Base-by-base conservation (phyloP, 768 basidiomycete genomes). In the Pisolithus albus region DNA sequence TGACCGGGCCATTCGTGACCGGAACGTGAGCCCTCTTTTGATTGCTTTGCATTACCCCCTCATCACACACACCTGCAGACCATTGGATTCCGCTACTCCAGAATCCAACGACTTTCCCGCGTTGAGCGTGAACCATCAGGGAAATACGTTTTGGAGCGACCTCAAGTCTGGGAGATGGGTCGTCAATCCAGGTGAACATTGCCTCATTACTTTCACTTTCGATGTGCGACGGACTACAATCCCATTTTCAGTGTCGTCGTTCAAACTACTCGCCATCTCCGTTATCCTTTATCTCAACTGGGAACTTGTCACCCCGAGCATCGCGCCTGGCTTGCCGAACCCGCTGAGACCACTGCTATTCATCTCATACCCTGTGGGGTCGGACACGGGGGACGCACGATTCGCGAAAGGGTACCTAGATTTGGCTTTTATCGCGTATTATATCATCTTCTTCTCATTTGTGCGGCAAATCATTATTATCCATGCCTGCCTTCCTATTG, bases 371-470 rank as follows among this genome's bases (percentile, higher is more conserved):
- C 77, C 59, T n/a, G 52, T 88, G 28, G 70, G 80, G 9, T 68
- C 69, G 3, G 78, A 83, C 0, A 63, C 75, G 5, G 68, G 72
- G 6, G 79, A 83, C 56, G 77, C 79, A 0, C 78, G 78, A 30
- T 91, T 88, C 61, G 72, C 72, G 37, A 97, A 92, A 70, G 79
- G 79, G 15, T 86, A 76, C 58, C 68, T 79, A 53, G 95, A 98
- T 63, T 55, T 92, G 8, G 61, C 77, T 15, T 99, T 99, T 70
- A 59, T 97, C 43, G 75, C 76, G 3, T 94, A 90, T 68, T 75
- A 94, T 62, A 74, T 97, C 67, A 72, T 98, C 46, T 82, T 95
- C 60, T 98, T 86, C 72, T 94, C 92, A 2, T 88, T 92, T 64
- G 58, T 93, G 40, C 83, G 95, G 28, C 92, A 97, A 68, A 61